Evolutionary conservation across 2,329 filamentous ascomycete species (phyloP), one percentile per base, ranked within the genome.

Genomic region (Neopestalotiopsis sp.): DNA sequence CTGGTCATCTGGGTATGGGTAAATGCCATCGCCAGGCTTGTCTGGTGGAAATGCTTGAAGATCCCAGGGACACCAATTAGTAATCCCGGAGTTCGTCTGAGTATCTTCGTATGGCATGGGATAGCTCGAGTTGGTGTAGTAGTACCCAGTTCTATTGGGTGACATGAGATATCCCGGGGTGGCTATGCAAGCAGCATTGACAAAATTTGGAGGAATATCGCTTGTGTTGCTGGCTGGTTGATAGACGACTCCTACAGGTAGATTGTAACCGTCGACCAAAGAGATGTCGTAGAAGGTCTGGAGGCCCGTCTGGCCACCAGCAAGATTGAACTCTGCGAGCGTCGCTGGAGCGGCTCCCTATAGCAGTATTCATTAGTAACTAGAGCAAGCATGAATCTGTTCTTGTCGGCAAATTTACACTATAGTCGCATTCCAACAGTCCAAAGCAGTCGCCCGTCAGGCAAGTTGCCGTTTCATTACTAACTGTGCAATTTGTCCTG

Each of bases 251-350:
- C 88, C 91, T 71, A 95, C 77, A 1, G 92, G 92, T 1, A 95
- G 81, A 76, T 95, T 95, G 85, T 95, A 95, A 63, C 93, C 93
- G 76, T 96, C 93, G 28, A 96, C 93, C 2, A 95, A 85, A 56
- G 92, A 94, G 71, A 96, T 93, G 79, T 96, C 93, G 81, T 95
- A 95, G 78, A 94, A 96, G 10, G 90, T 92, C 76, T 94, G 91
- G 69, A 77, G 80, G 63, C 83, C 82, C 28, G 84, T 83, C 58
- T 86, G 81, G 38, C 91, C 90, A 34, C 91, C 92, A 64, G 89
- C 87, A 17, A 95, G 86, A 67, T 91, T 94, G 80, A 96, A 95
- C 77, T 97, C 94, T 53, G 92, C 93, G 13, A 97, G 86, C 1
- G 92, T 95, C 14, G 90, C 90, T 12, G 94, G 94, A 38, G 90